These are phyloP conservation scores for Ceratocystis destructans DNA, from an alignment of 2,329 filamentous ascomycete genomes.

Conservation along the genomic window DNA sequence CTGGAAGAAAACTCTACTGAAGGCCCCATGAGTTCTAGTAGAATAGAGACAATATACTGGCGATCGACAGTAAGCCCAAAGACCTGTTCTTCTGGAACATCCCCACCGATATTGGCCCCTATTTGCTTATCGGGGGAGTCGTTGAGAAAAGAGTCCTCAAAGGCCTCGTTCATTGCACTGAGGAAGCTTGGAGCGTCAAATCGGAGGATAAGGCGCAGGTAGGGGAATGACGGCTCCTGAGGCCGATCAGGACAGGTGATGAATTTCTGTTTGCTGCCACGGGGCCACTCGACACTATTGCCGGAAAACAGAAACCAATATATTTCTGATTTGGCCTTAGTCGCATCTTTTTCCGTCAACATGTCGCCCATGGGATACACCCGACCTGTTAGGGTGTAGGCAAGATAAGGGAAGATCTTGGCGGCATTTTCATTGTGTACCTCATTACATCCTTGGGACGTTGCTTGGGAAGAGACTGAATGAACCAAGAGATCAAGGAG, in stretches of 20 bases:
- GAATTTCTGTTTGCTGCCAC: slow-evolving; percentile 45
- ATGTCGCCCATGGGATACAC: slow-evolving; percentile 76
- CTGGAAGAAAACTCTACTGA: slow-evolving; percentile 54
- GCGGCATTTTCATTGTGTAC: slow-evolving; percentile 56
- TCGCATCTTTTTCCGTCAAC: slow-evolving; percentile 59
- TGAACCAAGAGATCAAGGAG: slow-evolving; percentile 56
- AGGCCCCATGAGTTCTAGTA: slow-evolving; percentile 78
- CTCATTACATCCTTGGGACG: slow-evolving; percentile 36
- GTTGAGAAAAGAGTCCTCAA: slow-evolving; percentile 89
- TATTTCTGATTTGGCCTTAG: slow-evolving; percentile 68
- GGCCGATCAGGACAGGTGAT: slow-evolving; percentile 42
- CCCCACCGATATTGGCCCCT: slow-evolving; percentile 37
- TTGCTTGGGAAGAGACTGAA: slow-evolving; percentile 37
- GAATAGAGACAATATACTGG: slow-evolving; percentile 81
- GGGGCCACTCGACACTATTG: slow-evolving; percentile 61
- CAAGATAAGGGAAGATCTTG: slow-evolving; percentile 91
- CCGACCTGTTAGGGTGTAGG: slow-evolving; percentile 77
- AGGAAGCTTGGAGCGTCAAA: slow-evolving; percentile 88
- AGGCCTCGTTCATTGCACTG: slow-evolving; percentile 91
- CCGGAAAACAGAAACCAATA: slow-evolving; percentile 93
- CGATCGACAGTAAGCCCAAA: slow-evolving; percentile 65
- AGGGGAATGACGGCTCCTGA: slow-evolving; percentile 66
- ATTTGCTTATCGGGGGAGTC: slow-evolving; percentile 52
- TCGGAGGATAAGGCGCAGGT: slow-evolving; percentile 68
- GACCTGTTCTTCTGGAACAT: slow-evolving; percentile 50